Evolutionary conservation across 768 basidiomycete species (phyloP).

Genomic region (Hypsizygus marmoreus): DNA sequence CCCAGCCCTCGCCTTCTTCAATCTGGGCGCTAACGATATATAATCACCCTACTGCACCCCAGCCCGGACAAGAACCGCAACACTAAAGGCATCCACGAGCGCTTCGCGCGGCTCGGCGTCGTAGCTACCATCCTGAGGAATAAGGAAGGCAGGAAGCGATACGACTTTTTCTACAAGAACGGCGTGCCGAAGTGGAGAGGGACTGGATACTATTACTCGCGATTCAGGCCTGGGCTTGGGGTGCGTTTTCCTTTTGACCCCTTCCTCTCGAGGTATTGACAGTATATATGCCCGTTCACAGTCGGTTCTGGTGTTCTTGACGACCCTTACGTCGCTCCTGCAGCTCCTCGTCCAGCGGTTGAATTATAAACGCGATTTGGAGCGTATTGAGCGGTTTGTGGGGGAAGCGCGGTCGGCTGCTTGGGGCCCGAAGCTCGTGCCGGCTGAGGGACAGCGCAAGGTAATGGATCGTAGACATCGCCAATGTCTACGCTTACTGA

Average conservation of each 20-base stretch:
- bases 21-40: no score
- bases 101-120: slow-evolving; percentile 90
- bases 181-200: slow-evolving; percentile 97
- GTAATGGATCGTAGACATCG: no score
- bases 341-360: slow-evolving; percentile 81
- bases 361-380: slow-evolving; percentile 74
- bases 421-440: slow-evolving; percentile 80
- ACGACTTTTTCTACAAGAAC: slow-evolving; percentile 96
- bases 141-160: slow-evolving; percentile 75
- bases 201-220: slow-evolving; percentile 94
- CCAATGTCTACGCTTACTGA: no score
- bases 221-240: slow-evolving; percentile 91
- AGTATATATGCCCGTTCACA: slow-evolving; percentile 27
- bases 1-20: neutral
- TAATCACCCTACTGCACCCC: no score
- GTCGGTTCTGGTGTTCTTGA: slow-evolving; percentile 79
- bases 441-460: slow-evolving; percentile 66
- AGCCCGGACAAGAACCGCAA: slow-evolving; percentile 97
- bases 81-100: slow-evolving; percentile 78
- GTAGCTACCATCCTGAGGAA: slow-evolving; percentile 81
- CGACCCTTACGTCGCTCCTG: slow-evolving; percentile 71
- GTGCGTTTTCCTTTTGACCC: slow-evolving; percentile 37
- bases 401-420: slow-evolving; percentile 68
- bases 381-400: slow-evolving; percentile 63
- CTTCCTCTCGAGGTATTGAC: slow-evolving; percentile 6